These are phyloP conservation scores for Baudoinia panamericana DNA, from an alignment of 495 filamentous ascomycete species.

Conservation along the genomic window DNA sequence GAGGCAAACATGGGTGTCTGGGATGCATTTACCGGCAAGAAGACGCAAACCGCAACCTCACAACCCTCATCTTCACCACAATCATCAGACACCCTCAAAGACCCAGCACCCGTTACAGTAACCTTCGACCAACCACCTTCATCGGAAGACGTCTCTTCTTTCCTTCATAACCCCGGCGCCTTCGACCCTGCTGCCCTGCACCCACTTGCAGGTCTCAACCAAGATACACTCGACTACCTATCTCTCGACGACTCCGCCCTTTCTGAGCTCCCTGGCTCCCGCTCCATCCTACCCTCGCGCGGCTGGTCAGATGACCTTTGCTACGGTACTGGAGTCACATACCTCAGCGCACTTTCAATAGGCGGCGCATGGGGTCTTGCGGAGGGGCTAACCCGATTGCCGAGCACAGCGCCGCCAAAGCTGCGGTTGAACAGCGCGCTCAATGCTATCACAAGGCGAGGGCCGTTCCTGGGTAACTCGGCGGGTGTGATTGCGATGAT, in stretches of 20 bases:
- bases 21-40: slow-evolving; percentile 77
- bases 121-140: slow-evolving; percentile 59
- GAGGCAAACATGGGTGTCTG: slow-evolving; percentile 57
- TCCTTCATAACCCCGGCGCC: slow-evolving; percentile 55
- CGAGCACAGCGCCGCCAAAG: slow-evolving; percentile 64
- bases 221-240: slow-evolving; percentile 84
- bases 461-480: slow-evolving; percentile 92
- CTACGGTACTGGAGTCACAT: slow-evolving; percentile 90
- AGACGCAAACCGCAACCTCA: slow-evolving; percentile 42
- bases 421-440: slow-evolving; percentile 83
- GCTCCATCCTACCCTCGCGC: slow-evolving; percentile 78
- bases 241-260: slow-evolving; percentile 83
- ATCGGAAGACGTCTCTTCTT: slow-evolving; percentile 67
- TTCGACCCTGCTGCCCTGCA: slow-evolving; percentile 79
- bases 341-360: slow-evolving; percentile 69
- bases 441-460: slow-evolving; percentile 81
- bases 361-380: slow-evolving; percentile 85
- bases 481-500: slow-evolving; percentile 90
- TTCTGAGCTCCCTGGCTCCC: slow-evolving; percentile 72
- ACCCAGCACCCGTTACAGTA: slow-evolving; percentile 38
- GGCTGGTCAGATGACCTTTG: slow-evolving; percentile 97
- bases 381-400: slow-evolving; percentile 69
- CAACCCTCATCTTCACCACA: slow-evolving; percentile 35
- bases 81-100: slow-evolving; percentile 18
- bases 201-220: slow-evolving; percentile 86